phyloP scores from a whole-genome alignment of 2,329 filamentous ascomycete species.

The Calonectria montana region DNA sequence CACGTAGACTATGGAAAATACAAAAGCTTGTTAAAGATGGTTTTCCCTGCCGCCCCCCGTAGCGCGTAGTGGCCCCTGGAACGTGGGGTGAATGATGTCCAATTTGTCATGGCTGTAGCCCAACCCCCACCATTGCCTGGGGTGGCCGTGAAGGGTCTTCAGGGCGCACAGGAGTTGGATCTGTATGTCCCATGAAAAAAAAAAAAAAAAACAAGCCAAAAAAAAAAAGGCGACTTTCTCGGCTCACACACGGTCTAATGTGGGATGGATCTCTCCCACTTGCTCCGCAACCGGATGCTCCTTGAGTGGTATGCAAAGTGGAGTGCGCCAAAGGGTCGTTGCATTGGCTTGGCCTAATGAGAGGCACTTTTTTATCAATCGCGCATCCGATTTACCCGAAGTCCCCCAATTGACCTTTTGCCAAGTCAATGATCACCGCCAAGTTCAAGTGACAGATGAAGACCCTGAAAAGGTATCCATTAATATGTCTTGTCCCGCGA shows the following conservation, averaged over 20 bases:
- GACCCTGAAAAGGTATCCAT: not conserved
- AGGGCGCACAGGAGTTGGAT: not conserved
- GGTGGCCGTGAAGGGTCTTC: not conserved
- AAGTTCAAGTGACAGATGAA: not conserved
- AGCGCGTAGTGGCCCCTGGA: not conserved
- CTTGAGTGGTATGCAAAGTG: not conserved
- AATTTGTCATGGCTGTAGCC: slow-evolving; percentile 4
- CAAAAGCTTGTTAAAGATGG: not conserved
- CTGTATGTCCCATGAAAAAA: not conserved
- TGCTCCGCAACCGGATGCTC: not conserved
- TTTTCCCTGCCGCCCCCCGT: not conserved
- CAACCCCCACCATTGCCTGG: not conserved
- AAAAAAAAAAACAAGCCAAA: not conserved
- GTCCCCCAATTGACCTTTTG: not conserved
- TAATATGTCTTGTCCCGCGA: not conserved
- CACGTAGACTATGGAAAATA: slow-evolving; percentile 6
- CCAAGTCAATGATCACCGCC: not conserved
- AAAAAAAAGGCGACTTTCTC: not conserved
- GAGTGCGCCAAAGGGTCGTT: not conserved
- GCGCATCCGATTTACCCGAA: not conserved
- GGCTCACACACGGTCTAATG: not conserved
- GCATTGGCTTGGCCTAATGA: not conserved
- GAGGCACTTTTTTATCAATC: slow-evolving; percentile 10
- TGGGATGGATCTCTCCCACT: slow-evolving; percentile 5
- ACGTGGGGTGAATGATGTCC: not conserved